Base-by-base conservation (phyloP, 108 stramenopile genomes). In the Cyclotella baltica region DNA sequence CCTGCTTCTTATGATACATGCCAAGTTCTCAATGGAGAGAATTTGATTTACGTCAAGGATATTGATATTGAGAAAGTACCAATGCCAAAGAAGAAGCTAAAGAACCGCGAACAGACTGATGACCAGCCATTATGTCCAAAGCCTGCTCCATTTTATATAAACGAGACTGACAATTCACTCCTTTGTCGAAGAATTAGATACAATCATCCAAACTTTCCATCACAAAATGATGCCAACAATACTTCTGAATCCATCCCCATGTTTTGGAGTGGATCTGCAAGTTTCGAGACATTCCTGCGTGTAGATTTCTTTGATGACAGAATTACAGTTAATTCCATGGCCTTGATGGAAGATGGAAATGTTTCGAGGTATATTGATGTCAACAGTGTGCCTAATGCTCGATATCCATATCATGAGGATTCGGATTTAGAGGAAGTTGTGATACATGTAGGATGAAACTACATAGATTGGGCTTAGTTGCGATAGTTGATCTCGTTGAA, bases 401-500 rank as follows among this genome's bases (percentile, higher is more conserved):
- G 38, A 0, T 63, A 79, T 74, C 78, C 83, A 8, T 75, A 75
- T 40, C 83, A 83, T 37, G 61, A 80, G 2, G 29, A 1, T 15
- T 55, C 67, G 53, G 73, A 83, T 62, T 20, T 83, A 23, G 78
- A 75, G 37, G 78, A 83, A 59, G 35, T 59, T 52, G 51, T 52
- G 51, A 52, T 52, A 4, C 4, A 52, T 19, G 4, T 52, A n/a
- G n/a, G n/a, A n/a, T n/a, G n/a, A n/a, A n/a, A n/a, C n/a, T n/a
- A n/a, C n/a, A n/a, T n/a, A n/a, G n/a, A n/a, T n/a, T n/a, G n/a
- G n/a, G n/a, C n/a, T n/a, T n/a, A n/a, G n/a, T n/a, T n/a, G n/a
- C n/a, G n/a, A n/a, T n/a, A n/a, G n/a, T n/a, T n/a, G 98, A 19
- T 90, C 93, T 55, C 91, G 99, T 37, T 98, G 98, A 30, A 98